These are phyloP conservation scores for Monilinia fructigena DNA, from an alignment of 2,329 filamentous ascomycete species.

Conservation along the genomic window DNA sequence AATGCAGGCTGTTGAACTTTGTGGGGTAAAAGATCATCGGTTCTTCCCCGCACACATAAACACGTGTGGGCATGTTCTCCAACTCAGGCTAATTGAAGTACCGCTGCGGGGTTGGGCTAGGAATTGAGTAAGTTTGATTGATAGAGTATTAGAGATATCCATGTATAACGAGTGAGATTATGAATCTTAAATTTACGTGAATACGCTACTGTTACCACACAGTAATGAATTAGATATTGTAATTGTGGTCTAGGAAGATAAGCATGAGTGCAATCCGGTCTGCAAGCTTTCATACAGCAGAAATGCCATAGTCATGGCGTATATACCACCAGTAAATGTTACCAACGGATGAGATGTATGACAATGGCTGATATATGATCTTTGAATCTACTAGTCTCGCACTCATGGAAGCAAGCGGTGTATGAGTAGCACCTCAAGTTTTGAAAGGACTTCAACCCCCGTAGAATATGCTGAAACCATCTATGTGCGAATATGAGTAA, in stretches of 20 bases:
- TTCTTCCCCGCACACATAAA: not conserved
- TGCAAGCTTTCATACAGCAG: not conserved
- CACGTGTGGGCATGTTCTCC: not conserved
- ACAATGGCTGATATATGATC: not conserved
- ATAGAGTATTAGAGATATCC: not conserved
- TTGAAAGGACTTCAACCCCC: too few species aligned
- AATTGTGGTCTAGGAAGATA: not conserved
- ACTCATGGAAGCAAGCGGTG: not conserved
- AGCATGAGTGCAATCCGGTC: not conserved
- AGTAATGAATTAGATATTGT: not conserved
- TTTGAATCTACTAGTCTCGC: not conserved
- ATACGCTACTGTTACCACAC: not conserved
- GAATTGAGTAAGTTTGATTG: not conserved
- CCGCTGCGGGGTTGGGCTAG: not conserved
- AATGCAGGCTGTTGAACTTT: not conserved
- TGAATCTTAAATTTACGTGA: not conserved
- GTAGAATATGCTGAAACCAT: too few species aligned
- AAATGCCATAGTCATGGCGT: not conserved
- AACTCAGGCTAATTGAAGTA: constrained; percentile 9
- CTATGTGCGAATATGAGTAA: too few species aligned
- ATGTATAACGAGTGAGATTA: not conserved
- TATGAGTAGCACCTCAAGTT: too few species aligned
- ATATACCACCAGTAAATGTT: not conserved
- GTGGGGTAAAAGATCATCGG: constrained; percentile 3
- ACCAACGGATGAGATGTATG: not conserved